Conservation (phyloP, 2,329 filamentous ascomycete species). For the Neonectria coccinea region DNA sequence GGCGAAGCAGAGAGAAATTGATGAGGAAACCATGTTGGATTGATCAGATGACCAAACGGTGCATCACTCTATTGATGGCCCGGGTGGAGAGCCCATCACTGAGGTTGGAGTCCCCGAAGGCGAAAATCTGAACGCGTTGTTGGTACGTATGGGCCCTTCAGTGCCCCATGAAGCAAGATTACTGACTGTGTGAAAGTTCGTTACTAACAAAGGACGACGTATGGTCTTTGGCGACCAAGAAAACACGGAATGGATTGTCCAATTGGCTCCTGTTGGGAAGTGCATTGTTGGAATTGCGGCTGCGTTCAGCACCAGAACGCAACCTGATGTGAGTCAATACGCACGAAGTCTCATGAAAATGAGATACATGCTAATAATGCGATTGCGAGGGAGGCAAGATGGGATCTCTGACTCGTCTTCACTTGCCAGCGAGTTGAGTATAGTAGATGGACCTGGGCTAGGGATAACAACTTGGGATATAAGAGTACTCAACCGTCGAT, state of each 20-base stretch:
- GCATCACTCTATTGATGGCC: no score
- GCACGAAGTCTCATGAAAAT: neutral
- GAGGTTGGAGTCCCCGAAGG: no score
- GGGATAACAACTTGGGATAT: no score
- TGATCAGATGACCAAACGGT: no score
- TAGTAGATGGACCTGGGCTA: no score
- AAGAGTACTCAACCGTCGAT: neutral
- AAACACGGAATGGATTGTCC: neutral
- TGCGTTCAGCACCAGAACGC: neutral
- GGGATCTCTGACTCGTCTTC: neutral
- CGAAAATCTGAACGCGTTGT: no score
- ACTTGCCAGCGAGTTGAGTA: neutral
- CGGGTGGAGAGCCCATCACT: no score
- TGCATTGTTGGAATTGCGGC: conserved; percentile 10
- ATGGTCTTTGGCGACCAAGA: neutral
- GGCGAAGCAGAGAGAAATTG: no score
- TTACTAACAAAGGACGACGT: neutral
- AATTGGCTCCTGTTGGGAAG: neutral
- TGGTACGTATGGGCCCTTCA: no score
- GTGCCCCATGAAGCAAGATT: no score
- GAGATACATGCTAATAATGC: neutral
- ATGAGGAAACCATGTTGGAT: no score
- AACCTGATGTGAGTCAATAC: neutral
- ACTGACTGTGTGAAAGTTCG: neutral
- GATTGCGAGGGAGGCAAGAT: neutral